These are phyloP conservation scores for Oxytropis ochrocephala DNA, from an alignment of 306 rosid species.

Conservation along the genomic window DNA sequence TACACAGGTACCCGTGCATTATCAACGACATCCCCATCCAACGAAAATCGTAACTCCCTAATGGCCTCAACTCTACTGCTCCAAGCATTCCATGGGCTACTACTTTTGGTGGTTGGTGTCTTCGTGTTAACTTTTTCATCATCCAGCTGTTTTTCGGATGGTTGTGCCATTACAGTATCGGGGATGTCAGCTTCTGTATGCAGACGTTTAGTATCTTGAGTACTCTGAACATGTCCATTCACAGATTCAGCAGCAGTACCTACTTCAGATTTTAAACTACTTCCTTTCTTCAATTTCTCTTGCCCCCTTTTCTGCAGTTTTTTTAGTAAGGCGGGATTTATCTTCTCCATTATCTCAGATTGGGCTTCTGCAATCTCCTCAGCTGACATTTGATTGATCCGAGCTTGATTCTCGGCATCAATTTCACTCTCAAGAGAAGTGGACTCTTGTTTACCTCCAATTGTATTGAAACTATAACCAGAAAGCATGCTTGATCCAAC, in stretches of 20 bases:
- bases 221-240: conserved; percentile 26
- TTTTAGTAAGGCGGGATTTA: conserved; percentile 50
- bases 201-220: conserved; percentile 20
- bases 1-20: conserved; percentile 26
- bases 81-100: conserved; percentile 79
- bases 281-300: conserved; percentile 43
- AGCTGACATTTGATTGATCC: conserved; percentile 56
- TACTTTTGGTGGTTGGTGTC: conserved; percentile 26
- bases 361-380: conserved; percentile 72
- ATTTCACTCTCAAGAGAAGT: conserved; percentile 54
- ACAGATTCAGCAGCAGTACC: conserved; percentile 15
- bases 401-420: conserved; percentile 65
- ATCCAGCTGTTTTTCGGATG: conserved; percentile 24
- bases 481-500: conserved; percentile 13
- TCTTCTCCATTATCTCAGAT: conserved; percentile 70
- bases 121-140: conserved; percentile 21
- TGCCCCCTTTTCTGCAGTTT: conserved; percentile 65
- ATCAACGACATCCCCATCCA: conserved; percentile 60
- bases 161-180: conserved; percentile 2
- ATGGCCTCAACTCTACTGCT: conserved; percentile 74
- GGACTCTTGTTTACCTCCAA: conserved; percentile 28
- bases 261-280: conserved; percentile 25
- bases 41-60: conserved; percentile 68
- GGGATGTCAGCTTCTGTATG: conserved; percentile 22
- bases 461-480: conserved; percentile 22